phyloP scores from a whole-genome alignment of 2,329 filamentous ascomycete genomes.

The Clarireedia homoeocarpa region DNA sequence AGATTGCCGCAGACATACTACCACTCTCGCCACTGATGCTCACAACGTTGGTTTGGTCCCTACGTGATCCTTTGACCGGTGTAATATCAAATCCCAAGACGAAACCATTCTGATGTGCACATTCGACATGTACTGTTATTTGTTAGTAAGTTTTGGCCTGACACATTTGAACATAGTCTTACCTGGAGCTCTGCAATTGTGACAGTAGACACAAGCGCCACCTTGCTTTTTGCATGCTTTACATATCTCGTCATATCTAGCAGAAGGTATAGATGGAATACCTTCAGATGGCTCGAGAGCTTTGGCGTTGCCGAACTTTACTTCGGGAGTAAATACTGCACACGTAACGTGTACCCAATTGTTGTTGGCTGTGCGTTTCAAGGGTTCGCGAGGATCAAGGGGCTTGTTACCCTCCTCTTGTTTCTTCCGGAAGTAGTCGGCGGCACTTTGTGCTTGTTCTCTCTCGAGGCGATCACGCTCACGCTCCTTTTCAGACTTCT shows the following conservation, averaged over 20 bases:
- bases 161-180: conserved; percentile 14
- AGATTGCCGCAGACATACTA: conserved; percentile 75
- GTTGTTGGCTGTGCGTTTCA: conserved; percentile 92
- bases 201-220: conserved; percentile 78
- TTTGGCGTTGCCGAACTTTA: conserved; percentile 82
- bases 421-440: conserved; percentile 72
- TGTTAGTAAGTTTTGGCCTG: conserved; percentile 4
- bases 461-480: conserved; percentile 83
- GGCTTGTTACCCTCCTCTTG: conserved; percentile 83
- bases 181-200: conserved; percentile 55
- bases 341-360: conserved; percentile 98
- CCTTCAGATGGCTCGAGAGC: conserved; percentile 82
- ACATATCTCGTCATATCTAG: conserved; percentile 64
- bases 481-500: conserved; percentile 86
- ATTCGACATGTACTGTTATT: conserved; percentile 67
- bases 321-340: conserved; percentile 83
- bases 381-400: conserved; percentile 73
- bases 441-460: conserved; percentile 71
- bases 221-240: conserved; percentile 69
- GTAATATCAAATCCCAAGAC: conserved; percentile 83
- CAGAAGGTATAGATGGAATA: conserved; percentile 69
- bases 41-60: conserved; percentile 73
- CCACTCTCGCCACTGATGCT: conserved; percentile 76
- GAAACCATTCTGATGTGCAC: conserved; percentile 77
- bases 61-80: conserved; percentile 80